phyloP scores from a whole-genome alignment of 2,329 filamentous ascomycete genomes.

The Fonsecaea multimorphosa region DNA sequence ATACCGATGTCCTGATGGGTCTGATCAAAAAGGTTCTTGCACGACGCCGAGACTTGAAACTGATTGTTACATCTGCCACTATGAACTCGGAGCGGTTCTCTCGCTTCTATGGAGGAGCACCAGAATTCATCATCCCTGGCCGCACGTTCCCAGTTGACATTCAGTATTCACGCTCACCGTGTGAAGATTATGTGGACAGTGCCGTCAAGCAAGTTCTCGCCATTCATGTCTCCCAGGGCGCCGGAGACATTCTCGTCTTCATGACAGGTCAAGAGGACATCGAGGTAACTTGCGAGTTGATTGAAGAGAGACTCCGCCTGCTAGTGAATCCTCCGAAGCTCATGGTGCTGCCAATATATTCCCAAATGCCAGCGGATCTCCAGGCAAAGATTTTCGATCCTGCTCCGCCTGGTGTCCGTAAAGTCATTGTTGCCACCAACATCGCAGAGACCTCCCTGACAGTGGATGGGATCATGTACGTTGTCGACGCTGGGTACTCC shows the following conservation, averaged over 20 bases:
- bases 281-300: slow-evolving; percentile 90
- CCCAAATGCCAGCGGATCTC: slow-evolving; percentile 97
- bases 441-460: slow-evolving; percentile 98
- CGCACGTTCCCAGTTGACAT: slow-evolving; percentile 97
- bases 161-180: slow-evolving; percentile 91
- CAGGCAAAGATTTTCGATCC: slow-evolving; percentile 98
- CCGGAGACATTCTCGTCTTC: slow-evolving; percentile 94
- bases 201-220: slow-evolving; percentile 94
- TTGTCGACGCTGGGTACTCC: slow-evolving; percentile 93
- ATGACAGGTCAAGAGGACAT: slow-evolving; percentile 99
- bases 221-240: slow-evolving; percentile 93
- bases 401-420: slow-evolving; percentile 86
- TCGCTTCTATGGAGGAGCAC: slow-evolving; percentile 92
- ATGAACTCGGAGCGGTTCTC: slow-evolving; percentile 98
- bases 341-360: slow-evolving; percentile 96
- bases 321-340: slow-evolving; percentile 95
- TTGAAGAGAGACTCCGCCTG: slow-evolving; percentile 83
- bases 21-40: slow-evolving; percentile 96
- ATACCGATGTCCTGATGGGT: slow-evolving; percentile 97
- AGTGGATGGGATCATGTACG: slow-evolving; percentile 98
- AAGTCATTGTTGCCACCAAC: slow-evolving; percentile 97
- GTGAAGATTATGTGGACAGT: slow-evolving; percentile 97
- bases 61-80: slow-evolving; percentile 97
- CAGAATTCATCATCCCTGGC: slow-evolving; percentile 94
- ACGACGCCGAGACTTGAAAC: slow-evolving; percentile 84